Evolutionary conservation across 306 rosid species (phyloP).

Genomic region (Trichosanthes truncata): DNA sequence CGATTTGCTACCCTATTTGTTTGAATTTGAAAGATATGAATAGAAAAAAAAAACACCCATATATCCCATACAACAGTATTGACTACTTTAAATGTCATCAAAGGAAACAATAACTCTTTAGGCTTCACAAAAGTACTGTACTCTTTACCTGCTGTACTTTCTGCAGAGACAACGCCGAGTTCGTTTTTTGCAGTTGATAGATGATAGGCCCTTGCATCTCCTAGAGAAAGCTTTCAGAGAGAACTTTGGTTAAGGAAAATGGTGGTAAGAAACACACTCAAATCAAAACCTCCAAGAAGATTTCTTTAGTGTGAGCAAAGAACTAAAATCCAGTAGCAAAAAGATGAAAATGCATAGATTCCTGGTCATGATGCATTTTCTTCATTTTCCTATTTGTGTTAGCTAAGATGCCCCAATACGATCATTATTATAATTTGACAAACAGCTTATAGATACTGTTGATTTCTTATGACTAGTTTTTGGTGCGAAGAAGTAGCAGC

Average conservation of each 20-base stretch:
- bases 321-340: not conserved
- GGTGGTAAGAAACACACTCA: not conserved
- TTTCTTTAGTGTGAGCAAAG: not conserved
- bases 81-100: not conserved
- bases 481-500: not conserved
- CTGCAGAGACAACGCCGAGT: slow-evolving; percentile 83
- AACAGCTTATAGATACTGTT: not conserved
- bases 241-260: slow-evolving; percentile 17
- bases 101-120: not conserved
- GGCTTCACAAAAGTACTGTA: not conserved
- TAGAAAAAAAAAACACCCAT: not conserved
- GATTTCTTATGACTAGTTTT: not conserved
- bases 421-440: not conserved
- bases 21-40: not conserved
- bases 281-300: not conserved
- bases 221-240: slow-evolving; percentile 75
- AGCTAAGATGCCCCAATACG: not conserved
- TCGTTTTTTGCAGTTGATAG: slow-evolving; percentile 90
- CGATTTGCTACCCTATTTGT: not conserved
- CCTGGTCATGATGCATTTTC: not conserved
- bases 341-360: not conserved
- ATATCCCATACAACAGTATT: not conserved
- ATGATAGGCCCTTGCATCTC: slow-evolving; percentile 82
- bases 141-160: slow-evolving; percentile 65
- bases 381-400: not conserved